These are phyloP conservation scores for Excoecaria cochinchinensis DNA, from an alignment of 345 rosid species.

Conservation along the genomic window DNA sequence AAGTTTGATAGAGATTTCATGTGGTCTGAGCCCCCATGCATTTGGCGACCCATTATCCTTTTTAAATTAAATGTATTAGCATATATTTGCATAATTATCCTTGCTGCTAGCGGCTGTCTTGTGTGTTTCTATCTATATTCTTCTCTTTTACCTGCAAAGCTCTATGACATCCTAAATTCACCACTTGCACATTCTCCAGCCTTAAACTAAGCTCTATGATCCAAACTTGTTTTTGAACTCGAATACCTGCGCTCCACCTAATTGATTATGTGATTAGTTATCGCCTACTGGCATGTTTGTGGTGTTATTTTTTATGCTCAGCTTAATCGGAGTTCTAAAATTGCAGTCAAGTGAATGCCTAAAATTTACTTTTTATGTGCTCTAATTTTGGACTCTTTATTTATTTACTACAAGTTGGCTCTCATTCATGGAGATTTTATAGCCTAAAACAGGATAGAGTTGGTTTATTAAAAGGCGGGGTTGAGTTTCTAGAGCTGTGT, in stretches of 20 bases:
- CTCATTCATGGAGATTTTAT: not conserved
- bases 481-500: slow-evolving; percentile 79
- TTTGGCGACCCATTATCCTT: not conserved
- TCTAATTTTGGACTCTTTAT: not conserved
- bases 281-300: not conserved
- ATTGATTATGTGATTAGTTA: not conserved
- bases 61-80: not conserved
- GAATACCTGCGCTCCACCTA: not conserved
- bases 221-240: not conserved
- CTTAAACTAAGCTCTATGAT: not conserved
- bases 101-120: not conserved
- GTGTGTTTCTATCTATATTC: not conserved
- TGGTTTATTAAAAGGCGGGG: slow-evolving; percentile 73
- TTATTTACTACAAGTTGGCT: not conserved
- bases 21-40: not conserved
- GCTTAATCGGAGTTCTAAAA: not conserved
- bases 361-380: no score
- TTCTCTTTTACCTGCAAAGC: not conserved
- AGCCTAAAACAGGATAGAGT: slow-evolving; percentile 74
- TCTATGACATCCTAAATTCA: not conserved
- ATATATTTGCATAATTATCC: no score
- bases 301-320: not conserved
- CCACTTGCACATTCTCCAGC: not conserved
- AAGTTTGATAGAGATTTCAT: not conserved
- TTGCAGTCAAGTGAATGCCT: no score